These are phyloP conservation scores for Talaromyces sp. DNA, from an alignment of 2,329 filamentous ascomycete species.

Conservation along the genomic window DNA sequence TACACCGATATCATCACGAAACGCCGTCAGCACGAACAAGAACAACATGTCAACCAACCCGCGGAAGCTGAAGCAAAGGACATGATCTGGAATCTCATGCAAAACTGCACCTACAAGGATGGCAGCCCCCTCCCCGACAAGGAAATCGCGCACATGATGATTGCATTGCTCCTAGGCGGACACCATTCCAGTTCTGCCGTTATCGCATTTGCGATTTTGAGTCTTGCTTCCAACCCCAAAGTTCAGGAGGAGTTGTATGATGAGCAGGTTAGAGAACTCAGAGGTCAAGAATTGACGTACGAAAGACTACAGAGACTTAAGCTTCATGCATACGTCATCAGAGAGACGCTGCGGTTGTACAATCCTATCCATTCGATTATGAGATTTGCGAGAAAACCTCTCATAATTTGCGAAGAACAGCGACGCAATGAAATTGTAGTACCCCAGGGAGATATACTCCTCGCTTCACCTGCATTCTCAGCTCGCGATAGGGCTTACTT, in stretches of 20 bases:
- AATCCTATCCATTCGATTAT: slow-evolving; percentile 94
- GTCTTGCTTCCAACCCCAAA: slow-evolving; percentile 73
- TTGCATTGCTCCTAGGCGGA: slow-evolving; percentile 85
- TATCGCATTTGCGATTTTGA: slow-evolving; percentile 78
- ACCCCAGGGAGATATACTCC: slow-evolving; percentile 73
- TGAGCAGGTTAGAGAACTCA: slow-evolving; percentile 73
- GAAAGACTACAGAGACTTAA: slow-evolving; percentile 75
- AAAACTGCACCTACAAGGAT: slow-evolving; percentile 72
- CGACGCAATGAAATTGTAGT: slow-evolving; percentile 79
- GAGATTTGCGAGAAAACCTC: slow-evolving; percentile 84
- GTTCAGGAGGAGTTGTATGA: slow-evolving; percentile 76
- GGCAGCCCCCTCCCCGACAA: slow-evolving; percentile 73
- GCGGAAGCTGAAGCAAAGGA: slow-evolving; percentile 57
- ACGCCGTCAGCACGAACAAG: slow-evolving; percentile 48
- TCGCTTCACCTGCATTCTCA: slow-evolving; percentile 78
- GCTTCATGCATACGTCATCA: slow-evolving; percentile 79
- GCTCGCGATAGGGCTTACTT: slow-evolving; percentile 72
- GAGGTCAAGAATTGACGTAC: slow-evolving; percentile 70
- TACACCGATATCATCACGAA: slow-evolving; percentile 79
- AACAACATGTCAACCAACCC: not conserved
- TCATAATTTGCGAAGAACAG: slow-evolving; percentile 56
- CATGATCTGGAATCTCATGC: slow-evolving; percentile 91
- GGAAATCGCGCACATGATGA: slow-evolving; percentile 91
- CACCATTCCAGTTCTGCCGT: slow-evolving; percentile 87
- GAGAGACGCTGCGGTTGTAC: slow-evolving; percentile 87